phyloP scores from a whole-genome alignment of 2,329 filamentous ascomycete genomes.

The Aphanocladium album region DNA sequence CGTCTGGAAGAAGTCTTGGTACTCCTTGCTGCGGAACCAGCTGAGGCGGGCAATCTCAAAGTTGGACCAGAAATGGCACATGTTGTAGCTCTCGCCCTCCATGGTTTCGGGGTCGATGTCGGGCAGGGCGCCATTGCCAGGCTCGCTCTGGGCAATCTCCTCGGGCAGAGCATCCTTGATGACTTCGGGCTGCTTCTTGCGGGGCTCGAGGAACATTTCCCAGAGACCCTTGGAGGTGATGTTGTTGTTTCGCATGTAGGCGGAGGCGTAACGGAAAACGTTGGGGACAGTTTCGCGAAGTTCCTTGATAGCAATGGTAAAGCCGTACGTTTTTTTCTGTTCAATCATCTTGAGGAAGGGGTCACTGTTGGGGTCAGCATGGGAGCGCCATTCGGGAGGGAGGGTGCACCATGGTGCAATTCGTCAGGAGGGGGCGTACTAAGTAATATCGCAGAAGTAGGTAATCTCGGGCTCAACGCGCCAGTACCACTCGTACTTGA shows the following conservation, averaged over 20 bases:
- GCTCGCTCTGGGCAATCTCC: slow-evolving; percentile 73
- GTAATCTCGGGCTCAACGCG: slow-evolving; percentile 98
- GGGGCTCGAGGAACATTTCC: slow-evolving; percentile 95
- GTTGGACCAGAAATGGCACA: slow-evolving; percentile 99
- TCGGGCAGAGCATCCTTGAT: slow-evolving; percentile 68
- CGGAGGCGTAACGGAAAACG: slow-evolving; percentile 97
- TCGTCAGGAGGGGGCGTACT: slow-evolving; percentile 53
- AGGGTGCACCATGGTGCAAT: no score
- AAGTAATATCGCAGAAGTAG: slow-evolving; percentile 99
- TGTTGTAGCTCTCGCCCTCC: slow-evolving; percentile 98
- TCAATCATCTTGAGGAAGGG: slow-evolving; percentile 95
- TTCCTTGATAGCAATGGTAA: slow-evolving; percentile 98
- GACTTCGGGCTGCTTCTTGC: slow-evolving; percentile 55
- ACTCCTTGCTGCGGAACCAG: slow-evolving; percentile 96
- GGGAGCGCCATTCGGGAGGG: background rate
- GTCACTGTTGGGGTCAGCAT: slow-evolving; percentile 52
- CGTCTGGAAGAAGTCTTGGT: slow-evolving; percentile 97
- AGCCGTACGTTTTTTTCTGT: slow-evolving; percentile 95
- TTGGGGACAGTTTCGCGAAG: slow-evolving; percentile 96
- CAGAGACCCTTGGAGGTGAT: slow-evolving; percentile 87
- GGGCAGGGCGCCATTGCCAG: slow-evolving; percentile 63
- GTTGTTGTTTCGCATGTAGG: slow-evolving; percentile 91
- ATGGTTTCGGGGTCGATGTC: slow-evolving; percentile 88
- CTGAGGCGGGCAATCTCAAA: slow-evolving; percentile 94
- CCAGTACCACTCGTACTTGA: slow-evolving; percentile 99